Evolutionary conservation across 768 basidiomycete species (phyloP).

Genomic region (Favolaschia claudopus): DNA sequence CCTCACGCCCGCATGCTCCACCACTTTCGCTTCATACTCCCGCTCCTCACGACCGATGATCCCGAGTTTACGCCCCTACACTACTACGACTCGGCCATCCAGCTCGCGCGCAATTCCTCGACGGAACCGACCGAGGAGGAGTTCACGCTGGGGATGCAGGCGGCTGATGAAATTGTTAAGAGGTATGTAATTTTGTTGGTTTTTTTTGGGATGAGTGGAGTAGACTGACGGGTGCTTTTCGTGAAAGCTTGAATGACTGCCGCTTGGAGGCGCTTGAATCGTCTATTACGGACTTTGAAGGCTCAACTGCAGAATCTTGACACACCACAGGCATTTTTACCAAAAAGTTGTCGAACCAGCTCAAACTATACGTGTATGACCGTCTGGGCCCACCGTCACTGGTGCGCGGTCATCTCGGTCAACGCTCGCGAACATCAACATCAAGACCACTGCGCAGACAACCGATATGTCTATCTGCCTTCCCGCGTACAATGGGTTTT

Average conservation of each 20-base stretch:
- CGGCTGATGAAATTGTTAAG: conserved; percentile 65
- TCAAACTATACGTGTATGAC: too few species aligned
- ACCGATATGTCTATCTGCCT: too few species aligned
- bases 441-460: too few species aligned
- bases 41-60: conserved; percentile 65
- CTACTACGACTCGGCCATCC: conserved; percentile 80
- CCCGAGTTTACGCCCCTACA: conserved; percentile 74
- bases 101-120: conserved; percentile 69
- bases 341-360: too few species aligned
- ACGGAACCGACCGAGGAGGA: conserved; percentile 72
- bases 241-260: conserved; percentile 69
- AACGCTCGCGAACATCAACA: too few species aligned
- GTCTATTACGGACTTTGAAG: conserved; percentile 54
- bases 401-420: too few species aligned
- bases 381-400: too few species aligned
- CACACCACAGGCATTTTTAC: too few species aligned
- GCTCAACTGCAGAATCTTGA: too few species aligned
- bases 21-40: conserved; percentile 80
- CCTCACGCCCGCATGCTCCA: conserved; percentile 81
- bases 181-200: conserved; percentile 47
- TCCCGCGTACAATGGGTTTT: too few species aligned
- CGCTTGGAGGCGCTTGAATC: conserved; percentile 69
- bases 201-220: background rate
- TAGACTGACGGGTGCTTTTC: background rate
- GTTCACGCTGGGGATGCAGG: conserved; percentile 67